These are phyloP conservation scores for Thermochaetoides thermophila DNA, from an alignment of 495 filamentous ascomycete species.

Conservation along the genomic window DNA sequence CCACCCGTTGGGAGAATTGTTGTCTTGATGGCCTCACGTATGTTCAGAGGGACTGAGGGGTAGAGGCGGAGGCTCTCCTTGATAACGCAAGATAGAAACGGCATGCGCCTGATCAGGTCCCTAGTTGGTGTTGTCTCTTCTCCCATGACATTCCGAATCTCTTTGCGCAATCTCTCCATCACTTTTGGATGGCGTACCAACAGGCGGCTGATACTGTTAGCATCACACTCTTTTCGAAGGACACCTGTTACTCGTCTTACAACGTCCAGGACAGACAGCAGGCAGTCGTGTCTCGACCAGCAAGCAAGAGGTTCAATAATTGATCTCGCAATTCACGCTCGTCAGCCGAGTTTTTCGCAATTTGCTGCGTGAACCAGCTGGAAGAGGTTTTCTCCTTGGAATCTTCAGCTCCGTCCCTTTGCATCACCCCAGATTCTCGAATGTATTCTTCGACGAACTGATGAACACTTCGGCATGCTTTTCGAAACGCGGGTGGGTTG, in stretches of 20 bases:
- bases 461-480: conserved; percentile 27
- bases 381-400: background rate
- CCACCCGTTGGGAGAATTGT: conserved; percentile 35
- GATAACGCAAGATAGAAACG: conserved; percentile 29
- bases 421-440: conserved; percentile 9
- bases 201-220: conserved; percentile 12
- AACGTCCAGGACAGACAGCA: conserved; percentile 25
- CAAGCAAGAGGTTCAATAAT: conserved; percentile 9
- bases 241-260: conserved; percentile 10
- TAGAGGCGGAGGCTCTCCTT: conserved; percentile 38
- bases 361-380: conserved; percentile 5
- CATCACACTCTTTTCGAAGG: background rate
- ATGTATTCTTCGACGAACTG: conserved; percentile 25
- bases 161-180: conserved; percentile 17
- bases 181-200: conserved; percentile 19
- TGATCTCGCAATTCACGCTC: conserved; percentile 7
- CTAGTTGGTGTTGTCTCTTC: conserved; percentile 12
- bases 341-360: conserved; percentile 3
- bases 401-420: background rate
- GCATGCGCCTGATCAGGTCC: conserved; percentile 24
- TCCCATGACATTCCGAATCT: conserved; percentile 15
- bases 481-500: conserved; percentile 16
- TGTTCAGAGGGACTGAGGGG: conserved; percentile 43
- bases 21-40: conserved; percentile 30
- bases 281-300: conserved; percentile 12